phyloP scores from a whole-genome alignment of 352 stramenopile genomes.

The Achlya hypogyna region DNA sequence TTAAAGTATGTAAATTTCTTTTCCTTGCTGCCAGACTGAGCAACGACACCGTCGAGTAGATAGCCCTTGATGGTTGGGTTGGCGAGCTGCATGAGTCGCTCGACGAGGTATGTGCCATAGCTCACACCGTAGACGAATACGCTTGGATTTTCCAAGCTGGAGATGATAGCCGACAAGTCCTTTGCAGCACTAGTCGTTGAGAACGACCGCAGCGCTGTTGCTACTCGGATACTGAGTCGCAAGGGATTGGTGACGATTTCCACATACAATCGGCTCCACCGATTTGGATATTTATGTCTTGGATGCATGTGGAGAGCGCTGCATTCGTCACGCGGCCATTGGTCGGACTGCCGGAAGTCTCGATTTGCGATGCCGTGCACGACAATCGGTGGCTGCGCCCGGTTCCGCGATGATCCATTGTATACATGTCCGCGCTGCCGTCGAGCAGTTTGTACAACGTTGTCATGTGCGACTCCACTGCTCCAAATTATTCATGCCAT shows the following conservation, averaged over 20 bases:
- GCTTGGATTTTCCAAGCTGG: slow-evolving; percentile 12
- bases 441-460: slow-evolving; percentile 23
- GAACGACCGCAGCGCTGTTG: slow-evolving; percentile 27
- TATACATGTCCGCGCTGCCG: slow-evolving; percentile 40
- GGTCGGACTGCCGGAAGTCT: slow-evolving; percentile 27
- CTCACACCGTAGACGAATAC: slow-evolving; percentile 56
- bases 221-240: too few relatives aligned
- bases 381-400: slow-evolving; percentile 36
- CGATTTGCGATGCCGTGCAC: slow-evolving; percentile 33
- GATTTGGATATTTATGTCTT: slow-evolving; percentile 25
- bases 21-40: slow-evolving; percentile 24
- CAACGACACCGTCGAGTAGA: slow-evolving; percentile 37
- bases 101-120: slow-evolving; percentile 60
- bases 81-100: slow-evolving; percentile 36
- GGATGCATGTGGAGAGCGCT: slow-evolving; percentile 29
- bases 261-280: slow-evolving; percentile 22
- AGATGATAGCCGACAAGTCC: slow-evolving; percentile 27
- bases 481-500: background rate
- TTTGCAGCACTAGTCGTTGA: slow-evolving; percentile 37
- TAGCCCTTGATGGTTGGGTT: slow-evolving; percentile 35
- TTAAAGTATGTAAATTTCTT: background rate
- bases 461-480: slow-evolving; percentile 34
- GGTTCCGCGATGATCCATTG: slow-evolving; percentile 46
- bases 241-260: too few relatives aligned
- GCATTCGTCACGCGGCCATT: slow-evolving; percentile 20